Evolutionary conservation across 2,329 filamentous ascomycete genomes (phyloP).

Genomic region (Clarireedia monteithiana): DNA sequence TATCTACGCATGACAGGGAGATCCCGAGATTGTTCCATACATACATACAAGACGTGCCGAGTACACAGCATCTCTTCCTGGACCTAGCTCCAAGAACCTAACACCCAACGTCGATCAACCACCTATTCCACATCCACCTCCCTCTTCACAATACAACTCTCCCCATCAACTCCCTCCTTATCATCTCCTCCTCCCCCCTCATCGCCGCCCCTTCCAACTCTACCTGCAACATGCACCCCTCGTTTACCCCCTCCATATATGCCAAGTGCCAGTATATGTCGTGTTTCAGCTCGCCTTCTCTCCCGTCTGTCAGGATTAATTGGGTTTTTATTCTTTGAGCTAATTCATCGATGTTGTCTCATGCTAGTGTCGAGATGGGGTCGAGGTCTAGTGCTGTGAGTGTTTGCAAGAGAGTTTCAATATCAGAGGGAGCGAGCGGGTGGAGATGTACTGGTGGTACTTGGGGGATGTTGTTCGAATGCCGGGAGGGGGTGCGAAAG

Average conservation of each 20-base stretch:
- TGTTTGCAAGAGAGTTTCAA: neutral
- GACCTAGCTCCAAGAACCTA: too few relatives aligned
- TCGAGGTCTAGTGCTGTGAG: neutral
- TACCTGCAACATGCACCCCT: conserved; percentile 1
- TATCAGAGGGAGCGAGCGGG: neutral
- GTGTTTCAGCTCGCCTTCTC: conserved; percentile 2
- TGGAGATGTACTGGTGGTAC: too few relatives aligned
- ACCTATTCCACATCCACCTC: too few relatives aligned
- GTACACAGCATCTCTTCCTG: too few relatives aligned
- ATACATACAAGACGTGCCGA: too few relatives aligned
- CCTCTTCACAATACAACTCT: neutral
- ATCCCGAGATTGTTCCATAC: too few relatives aligned
- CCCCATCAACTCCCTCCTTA: neutral
- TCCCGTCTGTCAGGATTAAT: neutral
- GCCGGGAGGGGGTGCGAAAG: neutral
- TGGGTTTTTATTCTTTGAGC: neutral
- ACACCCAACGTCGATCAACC: too few relatives aligned
- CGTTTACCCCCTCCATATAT: conserved; percentile 6
- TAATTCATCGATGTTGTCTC: neutral
- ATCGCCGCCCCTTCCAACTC: conserved; percentile 1
- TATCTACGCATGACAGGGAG: too few relatives aligned
- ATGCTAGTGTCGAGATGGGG: neutral
- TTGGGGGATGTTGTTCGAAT: neutral
- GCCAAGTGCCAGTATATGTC: conserved; percentile 5
- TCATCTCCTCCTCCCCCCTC: neutral